phyloP scores from a whole-genome alignment of 139 green algal species.

The Micractinium sp. region DNA sequence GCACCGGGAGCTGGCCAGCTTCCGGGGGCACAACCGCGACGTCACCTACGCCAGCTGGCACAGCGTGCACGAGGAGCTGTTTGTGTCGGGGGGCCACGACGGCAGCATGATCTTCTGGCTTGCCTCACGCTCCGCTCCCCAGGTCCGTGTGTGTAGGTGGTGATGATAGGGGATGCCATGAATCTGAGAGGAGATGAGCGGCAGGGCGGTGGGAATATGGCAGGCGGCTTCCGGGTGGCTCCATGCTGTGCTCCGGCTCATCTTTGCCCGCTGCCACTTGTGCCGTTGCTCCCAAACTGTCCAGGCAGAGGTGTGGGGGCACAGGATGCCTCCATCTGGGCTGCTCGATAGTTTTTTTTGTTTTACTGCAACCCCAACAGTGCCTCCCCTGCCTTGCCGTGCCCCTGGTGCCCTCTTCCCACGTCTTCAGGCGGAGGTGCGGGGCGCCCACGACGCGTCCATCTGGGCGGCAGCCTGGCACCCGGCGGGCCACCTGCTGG shows the following conservation, averaged over 20 bases:
- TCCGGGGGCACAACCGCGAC: constrained; percentile 81
- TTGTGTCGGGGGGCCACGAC: constrained; percentile 59
- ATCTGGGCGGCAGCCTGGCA: constrained; percentile 86
- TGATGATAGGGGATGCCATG: too few relatives aligned
- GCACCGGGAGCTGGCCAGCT: constrained; percentile 71
- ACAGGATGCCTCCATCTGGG: constrained; percentile 78
- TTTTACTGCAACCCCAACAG: background rate
- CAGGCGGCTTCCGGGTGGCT: background rate
- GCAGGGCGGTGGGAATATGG: too few relatives aligned
- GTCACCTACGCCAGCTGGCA: constrained; percentile 87
- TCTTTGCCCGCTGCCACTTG: too few relatives aligned
- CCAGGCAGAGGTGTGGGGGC: constrained; percentile 65
- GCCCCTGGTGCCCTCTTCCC: too few relatives aligned
- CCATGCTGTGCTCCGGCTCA: too few relatives aligned
- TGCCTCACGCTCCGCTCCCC: constrained; percentile 56
- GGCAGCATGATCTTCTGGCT: constrained; percentile 78
- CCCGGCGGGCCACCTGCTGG: constrained; percentile 86
- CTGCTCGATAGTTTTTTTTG: too few relatives aligned
- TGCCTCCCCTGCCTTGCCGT: too few relatives aligned
- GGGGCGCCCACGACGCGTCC: constrained; percentile 70
- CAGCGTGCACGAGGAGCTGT: constrained; percentile 86
- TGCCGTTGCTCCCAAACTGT: too few relatives aligned
- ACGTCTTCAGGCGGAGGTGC: constrained; percentile 58
- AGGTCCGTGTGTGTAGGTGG: constrained; percentile 30
- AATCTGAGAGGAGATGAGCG: too few relatives aligned